Evolutionary conservation across 495 filamentous ascomycete genomes (phyloP).

Genomic region (Talaromyces adpressus): DNA sequence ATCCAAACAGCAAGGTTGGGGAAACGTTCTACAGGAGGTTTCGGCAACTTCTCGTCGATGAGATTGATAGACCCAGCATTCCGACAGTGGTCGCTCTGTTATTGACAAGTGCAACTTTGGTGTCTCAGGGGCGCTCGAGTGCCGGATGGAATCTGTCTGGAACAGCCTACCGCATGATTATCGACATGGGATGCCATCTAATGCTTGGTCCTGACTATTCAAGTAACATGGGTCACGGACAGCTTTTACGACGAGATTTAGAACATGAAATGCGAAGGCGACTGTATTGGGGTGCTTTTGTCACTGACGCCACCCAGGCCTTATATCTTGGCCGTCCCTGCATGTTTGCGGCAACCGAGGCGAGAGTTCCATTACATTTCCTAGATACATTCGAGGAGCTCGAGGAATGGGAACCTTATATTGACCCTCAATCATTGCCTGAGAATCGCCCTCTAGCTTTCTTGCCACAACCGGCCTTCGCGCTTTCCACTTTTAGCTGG

Average conservation of each 20-base stretch:
- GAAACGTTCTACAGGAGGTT: no score
- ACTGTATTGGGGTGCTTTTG: no score
- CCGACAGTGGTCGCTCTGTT: constrained; percentile 14
- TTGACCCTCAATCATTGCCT: constrained; percentile 10
- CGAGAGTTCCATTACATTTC: constrained; percentile 12
- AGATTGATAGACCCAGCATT: constrained; percentile 13
- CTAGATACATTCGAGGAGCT: constrained; percentile 29
- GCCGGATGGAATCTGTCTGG: constrained; percentile 16
- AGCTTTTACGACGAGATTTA: no score
- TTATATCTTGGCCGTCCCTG: no score
- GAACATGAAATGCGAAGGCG: no score
- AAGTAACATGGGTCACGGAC: no score
- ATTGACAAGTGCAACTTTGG: constrained; percentile 11
- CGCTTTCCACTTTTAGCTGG: constrained; percentile 13
- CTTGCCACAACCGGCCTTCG: constrained; percentile 7
- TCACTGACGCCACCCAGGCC: no score
- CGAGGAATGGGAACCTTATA: constrained; percentile 24
- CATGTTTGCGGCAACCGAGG: not conserved
- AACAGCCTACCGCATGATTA: constrained; percentile 10
- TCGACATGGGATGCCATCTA: no score
- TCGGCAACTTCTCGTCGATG: constrained; percentile 4
- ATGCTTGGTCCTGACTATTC: no score
- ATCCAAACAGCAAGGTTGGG: no score
- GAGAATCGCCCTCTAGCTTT: not conserved
- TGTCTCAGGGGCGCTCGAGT: constrained; percentile 12